Base-by-base conservation (phyloP, 768 basidiomycete genomes). In the Cubamyces lactineus region DNA sequence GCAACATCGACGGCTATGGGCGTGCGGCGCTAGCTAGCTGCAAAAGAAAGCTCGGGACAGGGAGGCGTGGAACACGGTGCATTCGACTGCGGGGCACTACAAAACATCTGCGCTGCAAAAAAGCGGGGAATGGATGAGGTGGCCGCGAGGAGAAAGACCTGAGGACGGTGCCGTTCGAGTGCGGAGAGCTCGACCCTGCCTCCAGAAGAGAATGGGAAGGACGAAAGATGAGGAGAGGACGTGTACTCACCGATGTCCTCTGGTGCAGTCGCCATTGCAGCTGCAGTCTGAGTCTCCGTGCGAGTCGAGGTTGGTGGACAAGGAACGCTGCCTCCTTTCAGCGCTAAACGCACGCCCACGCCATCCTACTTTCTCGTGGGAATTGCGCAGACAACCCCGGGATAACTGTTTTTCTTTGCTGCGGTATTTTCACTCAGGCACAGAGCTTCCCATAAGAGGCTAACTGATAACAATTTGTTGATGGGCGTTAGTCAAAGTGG, bases 41-140 rank as follows among this genome's bases (percentile, higher is more conserved):
- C 46, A 39, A 57, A 53, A 34, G 15, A 52, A 46, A 41, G 48
- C 24, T 5, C 34, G 19, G n/a, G 16, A 15, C 3, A 19, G 19
- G 28, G 45, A 0, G 30, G 11, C 55, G 9, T 15, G 53, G 51
- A 17, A 48, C 54, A 51, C 53, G 69, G 70, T 51, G 67, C 73
- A 70, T 43, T 21, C 17, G 60, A 41, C 67, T 69, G 42, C 67
- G 67, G 53, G 64, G 72, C 82, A 84, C 85, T 38, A 85, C 83
- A 84, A 85, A 86, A 86, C 83, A 81, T 80, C 81, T 76, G 54
- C 46, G 55, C 34, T 74, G 71, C 64, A 66, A 72, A 82, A 82
- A 78, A 73, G 73, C 69, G 70, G 67, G 69, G 71, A 67, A 67
- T 11, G 68, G 70, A 67, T 59, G 56, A 55, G 57, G 61, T 47